Percentiles rank a stretch among this genome's conserved stretches.
These are phyloP conservation scores for Nannochloropsis oceanica DNA, from an alignment of 108 stramenopile species.

Conservation along the genomic window DNA sequence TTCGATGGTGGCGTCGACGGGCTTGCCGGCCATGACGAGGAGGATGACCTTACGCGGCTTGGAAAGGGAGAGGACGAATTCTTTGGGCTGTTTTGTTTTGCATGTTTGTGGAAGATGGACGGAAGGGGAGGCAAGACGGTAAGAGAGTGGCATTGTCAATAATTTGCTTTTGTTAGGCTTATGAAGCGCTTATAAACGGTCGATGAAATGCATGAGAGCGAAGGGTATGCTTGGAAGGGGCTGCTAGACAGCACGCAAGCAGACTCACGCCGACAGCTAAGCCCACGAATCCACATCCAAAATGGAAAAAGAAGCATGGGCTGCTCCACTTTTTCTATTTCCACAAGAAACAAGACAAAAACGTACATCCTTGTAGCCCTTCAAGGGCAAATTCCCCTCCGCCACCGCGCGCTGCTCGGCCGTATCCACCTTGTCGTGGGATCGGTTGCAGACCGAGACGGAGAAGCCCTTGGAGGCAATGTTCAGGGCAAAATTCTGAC, in stretches of 20 bases:
- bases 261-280: not conserved
- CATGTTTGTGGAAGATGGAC: not conserved
- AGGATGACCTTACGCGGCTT: conserved; percentile 87
- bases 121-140: too few species aligned
- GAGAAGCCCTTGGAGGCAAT: conserved; percentile 82
- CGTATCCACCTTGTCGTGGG: conserved; percentile 69
- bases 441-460: conserved; percentile 72
- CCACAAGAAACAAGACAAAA: not conserved
- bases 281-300: not conserved
- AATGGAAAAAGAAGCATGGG: not conserved
- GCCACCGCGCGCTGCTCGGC: conserved; percentile 81
- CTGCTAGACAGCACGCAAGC: not conserved
- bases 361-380: conserved; percentile 47
- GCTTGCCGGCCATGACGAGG: conserved; percentile 86
- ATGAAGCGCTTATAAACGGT: not conserved
- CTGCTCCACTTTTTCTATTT: not conserved
- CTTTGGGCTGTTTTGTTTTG: not conserved
- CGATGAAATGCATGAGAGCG: too few species aligned
- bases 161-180: not conserved
- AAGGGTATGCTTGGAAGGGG: too few species aligned
- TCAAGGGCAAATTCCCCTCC: conserved; percentile 73
- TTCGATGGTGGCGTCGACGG: conserved; percentile 85
- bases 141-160: too few species aligned
- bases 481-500: conserved; percentile 97
- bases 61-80: conserved; percentile 22